These are phyloP conservation scores for Fallopia convolvulus DNA, from an alignment of 148 eudicot genomes.

Conservation along the genomic window DNA sequence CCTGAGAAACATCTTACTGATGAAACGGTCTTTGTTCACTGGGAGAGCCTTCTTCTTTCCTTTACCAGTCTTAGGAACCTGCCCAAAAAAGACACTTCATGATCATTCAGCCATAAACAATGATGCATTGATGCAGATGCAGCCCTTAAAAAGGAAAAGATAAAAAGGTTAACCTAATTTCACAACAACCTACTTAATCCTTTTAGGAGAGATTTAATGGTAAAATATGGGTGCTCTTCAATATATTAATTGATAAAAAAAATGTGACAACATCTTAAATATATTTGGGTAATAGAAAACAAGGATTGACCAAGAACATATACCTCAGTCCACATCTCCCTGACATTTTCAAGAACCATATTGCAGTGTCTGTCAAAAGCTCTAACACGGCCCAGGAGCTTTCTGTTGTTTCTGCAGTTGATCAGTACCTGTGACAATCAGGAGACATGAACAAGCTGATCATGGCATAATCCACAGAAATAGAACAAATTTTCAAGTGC, in stretches of 20 bases:
- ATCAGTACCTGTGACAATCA: conserved; percentile 56
- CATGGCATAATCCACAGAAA: not conserved
- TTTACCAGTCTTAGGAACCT: conserved; percentile 95
- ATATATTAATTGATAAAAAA: too few relatives aligned
- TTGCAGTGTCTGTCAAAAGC: conserved; percentile 75
- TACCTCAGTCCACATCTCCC: conserved; percentile 95
- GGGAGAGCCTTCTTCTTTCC: conserved; percentile 92
- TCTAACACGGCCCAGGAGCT: conserved; percentile 69
- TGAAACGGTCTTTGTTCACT: conserved; percentile 84
- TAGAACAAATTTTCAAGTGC: not conserved
- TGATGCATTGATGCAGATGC: not conserved
- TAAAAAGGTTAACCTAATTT: not conserved
- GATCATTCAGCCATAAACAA: not conserved
- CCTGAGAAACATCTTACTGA: conserved; percentile 94
- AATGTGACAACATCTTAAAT: not conserved
- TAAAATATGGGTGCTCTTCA: not conserved
- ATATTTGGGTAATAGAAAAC: not conserved
- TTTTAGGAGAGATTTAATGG: not conserved
- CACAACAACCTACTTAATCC: not conserved
- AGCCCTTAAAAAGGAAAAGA: not conserved
- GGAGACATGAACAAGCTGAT: not conserved
- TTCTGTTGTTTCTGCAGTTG: conserved; percentile 88
- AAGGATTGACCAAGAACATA: conserved; percentile 4
- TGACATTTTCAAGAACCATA: conserved; percentile 77
- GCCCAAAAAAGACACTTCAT: not conserved